Conservation (phyloP, 805 yeast genomes). For the Ogataea populi-albae region DNA sequence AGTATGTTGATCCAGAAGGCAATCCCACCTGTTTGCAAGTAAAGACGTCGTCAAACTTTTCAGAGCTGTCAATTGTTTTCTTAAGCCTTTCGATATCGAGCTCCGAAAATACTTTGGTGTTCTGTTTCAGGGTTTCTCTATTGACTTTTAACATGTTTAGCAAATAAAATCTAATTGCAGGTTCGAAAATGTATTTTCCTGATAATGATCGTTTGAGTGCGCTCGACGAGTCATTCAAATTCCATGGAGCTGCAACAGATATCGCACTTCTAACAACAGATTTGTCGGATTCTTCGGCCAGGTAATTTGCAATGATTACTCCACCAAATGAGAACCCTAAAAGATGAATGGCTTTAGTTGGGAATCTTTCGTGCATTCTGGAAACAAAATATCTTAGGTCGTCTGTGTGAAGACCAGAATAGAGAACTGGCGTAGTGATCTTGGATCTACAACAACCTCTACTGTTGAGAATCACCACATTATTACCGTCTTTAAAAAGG, state of each 20-base stretch:
- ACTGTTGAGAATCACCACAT: slow-evolving; percentile 57
- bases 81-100: slow-evolving; percentile 29
- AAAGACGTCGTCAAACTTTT: slow-evolving; percentile 59
- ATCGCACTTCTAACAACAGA: slow-evolving; percentile 56
- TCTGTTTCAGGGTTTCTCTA: slow-evolving; percentile 32
- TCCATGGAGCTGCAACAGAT: slow-evolving; percentile 71
- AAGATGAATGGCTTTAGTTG: slow-evolving; percentile 60
- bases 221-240: slow-evolving; percentile 52
- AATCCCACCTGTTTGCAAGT: slow-evolving; percentile 65
- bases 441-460: slow-evolving; percentile 79
- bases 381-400: slow-evolving; percentile 62
- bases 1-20: slow-evolving; percentile 59
- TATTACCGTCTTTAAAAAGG: slow-evolving; percentile 46
- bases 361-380: slow-evolving; percentile 48
- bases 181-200: slow-evolving; percentile 41
- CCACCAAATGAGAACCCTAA: slow-evolving; percentile 77
- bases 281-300: slow-evolving; percentile 63
- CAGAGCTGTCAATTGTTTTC: slow-evolving; percentile 39
- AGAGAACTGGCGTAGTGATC: slow-evolving; percentile 63
- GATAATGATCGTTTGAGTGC: slow-evolving; percentile 38
- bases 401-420: slow-evolving; percentile 65
- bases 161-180: slow-evolving; percentile 40
- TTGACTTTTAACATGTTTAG: slow-evolving; percentile 45
- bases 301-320: slow-evolving; percentile 58
- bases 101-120: slow-evolving; percentile 23